Conservation (phyloP, 176 grass and related monocot species). For the Microstegium vimineum region DNA sequence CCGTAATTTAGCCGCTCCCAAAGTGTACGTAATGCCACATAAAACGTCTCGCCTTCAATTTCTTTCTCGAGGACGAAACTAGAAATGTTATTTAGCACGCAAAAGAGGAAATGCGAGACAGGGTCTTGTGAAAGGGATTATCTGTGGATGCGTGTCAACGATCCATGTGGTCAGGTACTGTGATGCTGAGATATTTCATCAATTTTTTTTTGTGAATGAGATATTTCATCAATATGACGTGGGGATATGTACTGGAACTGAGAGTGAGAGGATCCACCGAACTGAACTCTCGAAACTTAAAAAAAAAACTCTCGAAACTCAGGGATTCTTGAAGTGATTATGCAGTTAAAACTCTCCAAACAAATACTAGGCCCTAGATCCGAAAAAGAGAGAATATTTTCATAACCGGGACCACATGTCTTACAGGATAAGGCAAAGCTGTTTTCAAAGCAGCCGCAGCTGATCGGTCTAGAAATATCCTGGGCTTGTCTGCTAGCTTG, state of each 20-base stretch:
- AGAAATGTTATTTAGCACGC: neutral
- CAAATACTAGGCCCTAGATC: neutral
- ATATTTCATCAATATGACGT: neutral
- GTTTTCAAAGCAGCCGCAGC: neutral
- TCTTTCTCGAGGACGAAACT: neutral
- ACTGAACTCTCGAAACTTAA: neutral
- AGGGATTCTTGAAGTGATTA: no score
- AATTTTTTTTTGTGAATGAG: no score
- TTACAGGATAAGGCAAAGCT: slow-evolving; percentile 4
- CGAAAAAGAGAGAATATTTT: neutral
- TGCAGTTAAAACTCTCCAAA: no score
- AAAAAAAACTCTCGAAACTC: neutral
- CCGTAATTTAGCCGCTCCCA: no score
- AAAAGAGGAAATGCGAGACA: neutral
- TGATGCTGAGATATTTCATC: neutral
- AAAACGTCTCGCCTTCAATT: neutral
- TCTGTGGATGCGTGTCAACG: neutral
- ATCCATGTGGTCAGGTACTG: neutral
- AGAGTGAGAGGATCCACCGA: neutral
- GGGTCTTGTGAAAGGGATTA: neutral
- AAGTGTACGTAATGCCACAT: no score
- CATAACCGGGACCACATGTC: neutral
- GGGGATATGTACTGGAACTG: neutral
- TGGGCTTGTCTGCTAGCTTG: neutral
- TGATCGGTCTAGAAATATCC: slow-evolving; percentile 14